Evolutionary conservation across 768 basidiomycete species (phyloP).

Genomic region (Botryobasidium botryosum): DNA sequence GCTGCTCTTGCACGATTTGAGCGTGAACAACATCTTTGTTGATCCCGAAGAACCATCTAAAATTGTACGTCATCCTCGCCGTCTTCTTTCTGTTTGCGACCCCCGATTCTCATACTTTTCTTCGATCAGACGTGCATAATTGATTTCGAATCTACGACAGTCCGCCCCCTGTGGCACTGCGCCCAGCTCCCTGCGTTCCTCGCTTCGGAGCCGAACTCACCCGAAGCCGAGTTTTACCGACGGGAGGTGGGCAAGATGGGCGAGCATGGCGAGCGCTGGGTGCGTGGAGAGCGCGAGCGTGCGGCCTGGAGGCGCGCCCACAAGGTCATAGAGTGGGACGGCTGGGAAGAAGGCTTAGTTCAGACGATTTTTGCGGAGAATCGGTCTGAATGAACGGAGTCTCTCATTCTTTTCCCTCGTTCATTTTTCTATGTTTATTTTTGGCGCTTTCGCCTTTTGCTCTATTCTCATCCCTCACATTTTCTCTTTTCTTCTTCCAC

Average conservation of each 20-base stretch:
- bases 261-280: constrained; percentile 35
- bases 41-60: constrained; percentile 46
- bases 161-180: constrained; percentile 68
- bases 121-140: constrained; percentile 58
- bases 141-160: constrained; percentile 86
- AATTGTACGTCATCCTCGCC: constrained; percentile 37
- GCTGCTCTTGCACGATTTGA: constrained; percentile 73
- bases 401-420: no score
- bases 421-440: no score
- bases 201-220: background rate
- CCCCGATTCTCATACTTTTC: background rate
- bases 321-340: constrained; percentile 75
- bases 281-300: constrained; percentile 51
- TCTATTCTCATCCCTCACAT: no score
- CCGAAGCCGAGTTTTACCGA: background rate
- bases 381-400: no score
- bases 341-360: constrained; percentile 76
- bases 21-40: constrained; percentile 72
- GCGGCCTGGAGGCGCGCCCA: constrained; percentile 57
- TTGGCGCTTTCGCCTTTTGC: no score
- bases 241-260: background rate
- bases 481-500: no score
- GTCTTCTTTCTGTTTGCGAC: constrained; percentile 9
- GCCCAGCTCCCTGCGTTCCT: constrained; percentile 70
- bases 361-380: no score